Conservation (phyloP, 2,329 filamentous ascomycete genomes). For the Thyridium curvatum region DNA sequence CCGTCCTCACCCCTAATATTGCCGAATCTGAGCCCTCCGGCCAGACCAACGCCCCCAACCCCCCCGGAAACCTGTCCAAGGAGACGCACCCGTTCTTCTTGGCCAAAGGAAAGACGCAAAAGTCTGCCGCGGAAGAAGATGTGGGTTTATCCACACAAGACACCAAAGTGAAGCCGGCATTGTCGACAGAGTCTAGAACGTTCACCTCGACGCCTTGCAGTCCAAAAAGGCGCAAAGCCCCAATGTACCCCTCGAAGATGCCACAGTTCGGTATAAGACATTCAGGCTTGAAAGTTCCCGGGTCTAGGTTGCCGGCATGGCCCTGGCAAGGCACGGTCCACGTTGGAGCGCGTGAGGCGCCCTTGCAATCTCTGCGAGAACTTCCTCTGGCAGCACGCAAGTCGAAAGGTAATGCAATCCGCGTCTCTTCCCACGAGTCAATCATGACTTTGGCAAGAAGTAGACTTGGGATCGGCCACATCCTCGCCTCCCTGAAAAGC, state of each 20-base stretch:
- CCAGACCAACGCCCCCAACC: slow-evolving; percentile 11
- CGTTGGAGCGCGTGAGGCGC: slow-evolving; percentile 40
- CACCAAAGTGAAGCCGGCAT: slow-evolving; percentile 16
- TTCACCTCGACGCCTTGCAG: slow-evolving; percentile 50
- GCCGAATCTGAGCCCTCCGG: slow-evolving; percentile 22
- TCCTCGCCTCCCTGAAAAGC: slow-evolving; percentile 23
- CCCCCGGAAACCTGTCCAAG: slow-evolving; percentile 6
- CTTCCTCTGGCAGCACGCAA: slow-evolving; percentile 27
- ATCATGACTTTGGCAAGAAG: slow-evolving; percentile 27
- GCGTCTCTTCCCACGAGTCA: slow-evolving; percentile 33
- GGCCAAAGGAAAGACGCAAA: slow-evolving; percentile 36
- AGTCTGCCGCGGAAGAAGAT: slow-evolving; percentile 9
- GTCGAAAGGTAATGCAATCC: slow-evolving; percentile 41
- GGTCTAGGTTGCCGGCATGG: slow-evolving; percentile 63
- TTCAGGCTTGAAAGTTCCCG: slow-evolving; percentile 53
- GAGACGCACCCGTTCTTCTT: slow-evolving; percentile 60
- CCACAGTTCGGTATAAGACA: slow-evolving; percentile 39
- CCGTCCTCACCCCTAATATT: too few species aligned
- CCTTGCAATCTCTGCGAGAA: not conserved
- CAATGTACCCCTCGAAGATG: slow-evolving; percentile 16
- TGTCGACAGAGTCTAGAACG: slow-evolving; percentile 24
- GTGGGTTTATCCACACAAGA: slow-evolving; percentile 11
- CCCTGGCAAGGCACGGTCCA: slow-evolving; percentile 60
- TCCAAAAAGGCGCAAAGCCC: slow-evolving; percentile 31
- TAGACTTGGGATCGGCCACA: slow-evolving; percentile 31